Base-by-base conservation (phyloP, 2,329 filamentous ascomycete species). In the Uncinocarpus reesii region DNA sequence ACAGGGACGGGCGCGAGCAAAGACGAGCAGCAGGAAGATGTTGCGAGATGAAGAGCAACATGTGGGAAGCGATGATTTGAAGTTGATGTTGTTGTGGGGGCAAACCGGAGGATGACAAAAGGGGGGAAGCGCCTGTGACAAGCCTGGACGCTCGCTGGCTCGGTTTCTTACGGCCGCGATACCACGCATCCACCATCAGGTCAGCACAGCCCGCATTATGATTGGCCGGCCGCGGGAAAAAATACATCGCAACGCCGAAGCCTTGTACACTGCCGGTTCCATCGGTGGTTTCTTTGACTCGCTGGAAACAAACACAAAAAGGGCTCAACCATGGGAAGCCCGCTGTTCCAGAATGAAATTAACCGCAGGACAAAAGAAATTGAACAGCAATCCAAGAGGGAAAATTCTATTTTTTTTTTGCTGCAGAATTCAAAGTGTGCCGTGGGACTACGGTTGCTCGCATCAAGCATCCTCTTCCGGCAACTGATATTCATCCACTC, bases 31-130 rank as follows among this genome's bases (percentile, higher is more conserved):
- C 35, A 45, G 24, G n/a, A 15, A 23, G 7, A 28, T 29, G 26
- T 10, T 21, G 24, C 41, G 29, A 42, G 21, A 56, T 51, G 57
- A 53, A 42, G 55, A 48, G 52, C 54, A 43, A 42, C 35, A 46
- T 45, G 31, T 36, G 31, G 42, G 32, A 37, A 45, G 1, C 29
- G 43, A 31, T 46, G 43, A 37, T 46, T 46, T 46, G 35, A 37
- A 46, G 35, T 20, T 7, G 15, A 15, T 43, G 7, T 42, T 11
- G 31, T 31, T 26, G 42, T 45, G 42, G 31, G 42, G 41, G 41
- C 28, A 29, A 16, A 35, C 32, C 23, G 11, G 13, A 36, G 34
- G 41, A 34, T 43, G 41, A 43, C 28, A 41, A 41, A 41, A 18
- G 10, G 5, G 7, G 16, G 18, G 35, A 21, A n/a, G n/a, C n/a